Conservation (phyloP, 176 grass and related monocot species). For the Urochloa ruziziensis region DNA sequence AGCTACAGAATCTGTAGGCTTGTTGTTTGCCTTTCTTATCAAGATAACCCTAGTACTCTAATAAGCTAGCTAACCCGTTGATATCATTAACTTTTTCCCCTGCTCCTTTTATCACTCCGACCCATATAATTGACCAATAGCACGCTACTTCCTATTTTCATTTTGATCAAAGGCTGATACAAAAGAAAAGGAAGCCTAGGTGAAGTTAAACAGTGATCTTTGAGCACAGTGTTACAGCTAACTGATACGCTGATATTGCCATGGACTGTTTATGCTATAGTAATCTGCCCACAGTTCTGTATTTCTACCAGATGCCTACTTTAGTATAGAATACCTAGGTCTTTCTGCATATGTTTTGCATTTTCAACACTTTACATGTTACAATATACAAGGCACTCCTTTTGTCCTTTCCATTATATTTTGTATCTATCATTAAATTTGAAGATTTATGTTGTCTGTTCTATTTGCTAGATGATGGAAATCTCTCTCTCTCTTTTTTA, state of each 20-base stretch:
- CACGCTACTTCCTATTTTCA: conserved; percentile 3
- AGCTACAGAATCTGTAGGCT: conserved; percentile 19
- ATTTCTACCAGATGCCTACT: neutral
- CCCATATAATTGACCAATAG: conserved; percentile 24
- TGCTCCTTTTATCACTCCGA: conserved; percentile 7
- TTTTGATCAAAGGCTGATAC: conserved; percentile 34
- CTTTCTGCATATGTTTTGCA: conserved; percentile 21
- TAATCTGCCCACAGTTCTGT: neutral
- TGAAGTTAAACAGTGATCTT: conserved; percentile 26
- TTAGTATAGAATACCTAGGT: neutral
- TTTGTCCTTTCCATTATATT: neutral
- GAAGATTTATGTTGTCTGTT: conserved; percentile 2
- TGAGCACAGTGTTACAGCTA: neutral
- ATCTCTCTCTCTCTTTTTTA: conserved; percentile 17
- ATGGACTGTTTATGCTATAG: conserved; percentile 12
- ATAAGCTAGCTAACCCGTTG: conserved; percentile 21
- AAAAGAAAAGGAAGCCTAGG: conserved; percentile 30
- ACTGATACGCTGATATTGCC: conserved; percentile 11
- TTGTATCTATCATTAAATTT: neutral
- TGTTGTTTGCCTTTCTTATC: conserved; percentile 38
- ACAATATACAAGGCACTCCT: neutral
- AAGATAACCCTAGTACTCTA: conserved; percentile 16
- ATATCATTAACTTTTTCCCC: neutral
- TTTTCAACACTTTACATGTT: conserved; percentile 1
- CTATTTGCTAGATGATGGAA: conserved; percentile 23